Conservation (phyloP, 495 filamentous ascomycete species). For the Daldinia vernicosa region DNA sequence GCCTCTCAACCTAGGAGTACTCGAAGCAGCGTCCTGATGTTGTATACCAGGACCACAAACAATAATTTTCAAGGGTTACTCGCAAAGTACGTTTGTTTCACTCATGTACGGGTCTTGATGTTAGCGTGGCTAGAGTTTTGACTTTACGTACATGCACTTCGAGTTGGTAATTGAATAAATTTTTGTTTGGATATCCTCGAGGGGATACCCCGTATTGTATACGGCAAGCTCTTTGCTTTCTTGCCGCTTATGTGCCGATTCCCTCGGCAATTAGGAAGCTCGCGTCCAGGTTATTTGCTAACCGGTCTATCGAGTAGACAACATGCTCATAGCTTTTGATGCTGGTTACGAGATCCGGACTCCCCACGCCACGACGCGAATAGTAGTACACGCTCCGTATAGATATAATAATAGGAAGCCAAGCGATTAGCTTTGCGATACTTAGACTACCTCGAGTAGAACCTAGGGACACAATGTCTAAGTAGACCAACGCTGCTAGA, state of each 20-base stretch:
- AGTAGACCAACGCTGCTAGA: not conserved
- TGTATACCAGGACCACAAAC: no score
- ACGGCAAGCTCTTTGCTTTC: not conserved
- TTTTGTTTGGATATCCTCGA: not conserved
- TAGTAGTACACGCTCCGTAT: not conserved
- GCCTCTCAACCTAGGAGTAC: not conserved
- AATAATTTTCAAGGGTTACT: no score
- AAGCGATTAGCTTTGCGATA: not conserved
- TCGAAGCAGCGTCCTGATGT: no score
- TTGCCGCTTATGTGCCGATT: not conserved
- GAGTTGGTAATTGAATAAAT: not conserved
- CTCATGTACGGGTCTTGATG: not conserved
- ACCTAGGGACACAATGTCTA: not conserved
- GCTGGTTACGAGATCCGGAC: not conserved
- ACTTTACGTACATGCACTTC: not conserved
- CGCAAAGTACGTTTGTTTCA: not conserved
- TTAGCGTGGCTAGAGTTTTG: not conserved
- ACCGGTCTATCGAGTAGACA: not conserved
- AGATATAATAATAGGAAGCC: not conserved
- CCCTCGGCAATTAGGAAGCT: not conserved
- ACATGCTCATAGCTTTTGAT: not conserved
- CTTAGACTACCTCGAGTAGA: not conserved
- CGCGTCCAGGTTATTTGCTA: not conserved
- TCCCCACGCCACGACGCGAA: not conserved
- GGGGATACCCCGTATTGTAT: no score